These are phyloP conservation scores for Euryodendron excelsum DNA, from an alignment of 148 eudicot species.

Conservation along the genomic window DNA sequence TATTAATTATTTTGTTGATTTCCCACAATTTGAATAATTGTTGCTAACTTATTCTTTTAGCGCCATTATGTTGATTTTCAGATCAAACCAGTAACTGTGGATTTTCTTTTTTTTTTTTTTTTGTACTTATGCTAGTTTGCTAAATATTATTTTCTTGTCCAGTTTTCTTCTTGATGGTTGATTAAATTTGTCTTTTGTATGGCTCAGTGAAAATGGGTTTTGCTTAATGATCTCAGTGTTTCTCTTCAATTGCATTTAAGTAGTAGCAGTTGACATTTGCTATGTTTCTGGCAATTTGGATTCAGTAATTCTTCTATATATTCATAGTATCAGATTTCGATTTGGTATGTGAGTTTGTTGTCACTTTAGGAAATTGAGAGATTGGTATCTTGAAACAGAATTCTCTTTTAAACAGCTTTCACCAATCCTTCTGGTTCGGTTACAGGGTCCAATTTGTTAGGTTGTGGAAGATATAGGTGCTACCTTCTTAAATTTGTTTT, in stretches of 20 bases:
- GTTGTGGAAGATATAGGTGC: not conserved
- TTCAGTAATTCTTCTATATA: not conserved
- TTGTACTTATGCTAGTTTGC: not conserved
- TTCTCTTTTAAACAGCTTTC: not conserved
- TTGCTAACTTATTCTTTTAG: not conserved
- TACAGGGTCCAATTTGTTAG: not conserved
- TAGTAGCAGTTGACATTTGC: not conserved
- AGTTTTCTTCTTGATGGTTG: not conserved
- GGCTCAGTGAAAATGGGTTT: not conserved
- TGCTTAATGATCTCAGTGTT: not conserved
- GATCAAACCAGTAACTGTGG: not conserved
- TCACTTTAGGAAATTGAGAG: not conserved
- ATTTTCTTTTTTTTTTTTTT: not conserved
- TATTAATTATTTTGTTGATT: not conserved
- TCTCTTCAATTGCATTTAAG: not conserved
- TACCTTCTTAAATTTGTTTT: not conserved
- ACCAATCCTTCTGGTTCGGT: not conserved
- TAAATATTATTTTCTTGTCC: not conserved
- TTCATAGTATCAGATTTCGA: not conserved
- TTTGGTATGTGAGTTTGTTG: not conserved
- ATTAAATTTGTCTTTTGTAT: not conserved
- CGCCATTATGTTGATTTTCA: not conserved
- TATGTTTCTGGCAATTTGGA: not conserved
- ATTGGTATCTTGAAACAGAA: not conserved
- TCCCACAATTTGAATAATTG: not conserved